Percentiles rank a stretch among this genome's conserved stretches.
These are phyloP conservation scores for Globisporangium nunn DNA, from an alignment of 352 stramenopile species.

Conservation along the genomic window DNA sequence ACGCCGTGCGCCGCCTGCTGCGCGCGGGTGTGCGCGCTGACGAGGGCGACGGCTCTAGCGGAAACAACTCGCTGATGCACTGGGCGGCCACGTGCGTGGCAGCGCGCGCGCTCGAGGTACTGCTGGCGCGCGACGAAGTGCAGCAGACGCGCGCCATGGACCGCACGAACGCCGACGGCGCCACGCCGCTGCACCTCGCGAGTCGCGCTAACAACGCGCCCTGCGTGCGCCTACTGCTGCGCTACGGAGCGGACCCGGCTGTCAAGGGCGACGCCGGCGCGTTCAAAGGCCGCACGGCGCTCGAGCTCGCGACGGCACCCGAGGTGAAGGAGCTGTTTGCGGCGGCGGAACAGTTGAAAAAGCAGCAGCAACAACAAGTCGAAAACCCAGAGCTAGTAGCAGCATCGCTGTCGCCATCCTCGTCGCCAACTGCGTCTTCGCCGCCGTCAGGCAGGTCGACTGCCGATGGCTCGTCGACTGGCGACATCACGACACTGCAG, in stretches of 20 bases:
- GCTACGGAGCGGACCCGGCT: constrained; percentile 29
- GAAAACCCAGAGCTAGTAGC: not conserved
- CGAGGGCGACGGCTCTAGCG: constrained; percentile 44
- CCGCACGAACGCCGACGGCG: constrained; percentile 54
- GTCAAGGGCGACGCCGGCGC: constrained; percentile 36
- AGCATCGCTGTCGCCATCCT: not conserved
- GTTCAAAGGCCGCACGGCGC: constrained; percentile 45
- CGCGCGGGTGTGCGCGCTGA: constrained; percentile 40
- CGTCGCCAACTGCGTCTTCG: not conserved
- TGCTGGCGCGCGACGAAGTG: constrained; percentile 37
- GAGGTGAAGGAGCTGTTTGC: constrained; percentile 37
- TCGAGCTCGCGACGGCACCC: constrained; percentile 43
- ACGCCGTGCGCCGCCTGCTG: constrained; percentile 55
- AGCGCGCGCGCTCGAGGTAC: constrained; percentile 32
- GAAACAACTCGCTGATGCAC: constrained; percentile 63
- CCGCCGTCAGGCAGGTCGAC: constrained; percentile 2
- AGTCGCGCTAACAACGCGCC: constrained; percentile 47
- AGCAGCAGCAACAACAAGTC: constrained; percentile 1
- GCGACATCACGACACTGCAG: not conserved
- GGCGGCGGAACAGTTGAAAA: not conserved
- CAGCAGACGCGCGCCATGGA: constrained; percentile 34
- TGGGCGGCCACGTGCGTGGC: constrained; percentile 78
- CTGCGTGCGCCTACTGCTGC: constrained; percentile 46
- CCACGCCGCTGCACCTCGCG: constrained; percentile 71
- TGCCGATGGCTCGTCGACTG: not conserved